Evolutionary conservation across 345 rosid genomes (phyloP), one percentile per base, ranked within the genome.

Genomic region (Populus deltoides): DNA sequence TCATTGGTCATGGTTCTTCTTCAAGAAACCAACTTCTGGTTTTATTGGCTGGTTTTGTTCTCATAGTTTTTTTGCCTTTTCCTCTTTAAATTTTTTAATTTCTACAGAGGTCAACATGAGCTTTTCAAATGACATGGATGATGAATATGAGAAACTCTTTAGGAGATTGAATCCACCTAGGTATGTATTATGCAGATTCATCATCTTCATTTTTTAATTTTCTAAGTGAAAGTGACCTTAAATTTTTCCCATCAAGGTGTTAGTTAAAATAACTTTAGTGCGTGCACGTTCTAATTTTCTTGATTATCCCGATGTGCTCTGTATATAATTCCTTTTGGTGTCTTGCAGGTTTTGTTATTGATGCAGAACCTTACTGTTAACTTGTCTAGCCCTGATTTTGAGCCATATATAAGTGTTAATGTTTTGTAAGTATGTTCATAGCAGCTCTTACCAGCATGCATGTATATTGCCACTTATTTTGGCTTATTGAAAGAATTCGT

Each of bases 141-240:
- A n/a, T n/a, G n/a, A n/a, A n/a, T n/a, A n/a, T n/a, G n/a, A n/a
- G n/a, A n/a, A n/a, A n/a, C n/a, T n/a, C n/a, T n/a, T n/a, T n/a
- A n/a, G n/a, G n/a, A n/a, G 97, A 85, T 88, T 94, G 94, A 94
- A 94, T 81, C 98, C 97, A 35, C 98, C 98, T 47, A 93, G 97
- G 97, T 91, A 81, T 22, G 43, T 43, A 49, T 41, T 29, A 18
- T 51, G 15, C 45, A 66, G n/a, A 66, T 45, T 49, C 35, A 3
- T 75, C 38, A 5, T 63, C 38, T 70, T 68, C 62, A 82, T 72
- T 75, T 66, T 79, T 78, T 18, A 51, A 51, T 16, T 51, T 51
- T 79, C 59, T 27, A 33, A 74, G 7, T 51, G 49, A 53, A 68
- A 78, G 41, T 20, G 31, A 24, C 38, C 62, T 72, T 33, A 29